These are phyloP conservation scores for Ustilago trichophora DNA, from an alignment of 1,284 basidiomycete genomes.

Conservation along the genomic window DNA sequence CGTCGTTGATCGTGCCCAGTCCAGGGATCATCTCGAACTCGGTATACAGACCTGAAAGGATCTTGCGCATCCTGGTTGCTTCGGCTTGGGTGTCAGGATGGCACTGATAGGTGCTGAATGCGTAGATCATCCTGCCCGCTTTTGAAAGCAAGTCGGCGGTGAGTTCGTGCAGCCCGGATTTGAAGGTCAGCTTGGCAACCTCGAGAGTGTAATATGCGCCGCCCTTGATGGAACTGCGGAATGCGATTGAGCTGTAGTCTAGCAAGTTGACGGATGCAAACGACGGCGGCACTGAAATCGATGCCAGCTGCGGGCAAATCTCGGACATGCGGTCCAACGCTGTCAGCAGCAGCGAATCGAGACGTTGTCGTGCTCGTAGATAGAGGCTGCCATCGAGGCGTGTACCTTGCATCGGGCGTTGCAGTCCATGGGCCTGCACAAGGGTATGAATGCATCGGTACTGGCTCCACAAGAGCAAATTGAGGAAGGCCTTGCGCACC, in stretches of 20 bases:
- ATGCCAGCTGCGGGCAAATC: slow-evolving; percentile 30
- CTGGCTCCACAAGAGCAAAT: slow-evolving; percentile 27
- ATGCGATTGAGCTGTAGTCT: slow-evolving; percentile 37
- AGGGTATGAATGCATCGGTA: slow-evolving; percentile 34
- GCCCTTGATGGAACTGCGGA: slow-evolving; percentile 33
- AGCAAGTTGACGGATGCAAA: slow-evolving; percentile 30
- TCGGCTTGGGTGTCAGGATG: slow-evolving; percentile 37
- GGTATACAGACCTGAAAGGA: slow-evolving; percentile 17
- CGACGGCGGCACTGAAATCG: slow-evolving; percentile 22
- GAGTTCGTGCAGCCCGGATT: slow-evolving; percentile 32
- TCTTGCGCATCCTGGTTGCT: slow-evolving; percentile 22
- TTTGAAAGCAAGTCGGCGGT: slow-evolving; percentile 35
- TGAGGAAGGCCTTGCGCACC: slow-evolving; percentile 33
- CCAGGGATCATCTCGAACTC: slow-evolving; percentile 42
- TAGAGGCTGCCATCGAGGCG: slow-evolving; percentile 21
- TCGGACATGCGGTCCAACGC: slow-evolving; percentile 32
- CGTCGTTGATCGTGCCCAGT: slow-evolving; percentile 27
- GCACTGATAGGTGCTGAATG: slow-evolving; percentile 35
- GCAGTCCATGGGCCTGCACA: slow-evolving; percentile 26
- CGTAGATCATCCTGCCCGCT: slow-evolving; percentile 28
- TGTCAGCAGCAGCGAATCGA: slow-evolving; percentile 27
- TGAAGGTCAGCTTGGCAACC: slow-evolving; percentile 29
- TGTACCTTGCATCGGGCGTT: slow-evolving; percentile 15
- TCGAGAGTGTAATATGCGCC: slow-evolving; percentile 32
- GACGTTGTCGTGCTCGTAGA: slow-evolving; percentile 23